Evolutionary conservation across 2,329 filamentous ascomycete genomes (phyloP), one percentile per base, ranked within the genome.

Genomic region (Ascocoryne sarcoides): DNA sequence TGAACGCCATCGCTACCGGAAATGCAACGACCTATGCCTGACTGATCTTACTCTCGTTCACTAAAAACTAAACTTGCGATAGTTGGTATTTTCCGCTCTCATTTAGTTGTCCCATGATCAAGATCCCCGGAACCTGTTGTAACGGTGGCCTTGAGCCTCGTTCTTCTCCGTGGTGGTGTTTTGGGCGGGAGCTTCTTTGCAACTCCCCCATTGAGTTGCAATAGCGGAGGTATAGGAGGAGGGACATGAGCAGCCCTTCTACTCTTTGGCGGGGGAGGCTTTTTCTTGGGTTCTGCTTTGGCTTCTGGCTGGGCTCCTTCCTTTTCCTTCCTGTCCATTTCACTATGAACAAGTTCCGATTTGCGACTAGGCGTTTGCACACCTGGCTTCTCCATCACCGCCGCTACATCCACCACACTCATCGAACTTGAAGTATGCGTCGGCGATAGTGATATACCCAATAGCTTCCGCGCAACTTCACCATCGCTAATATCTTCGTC

Each of bases 371-470:
- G 86, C 14, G 86, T 88, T 54, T 88, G 79, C 16, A 90, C 77
- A 1, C 84, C 86, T 0, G 86, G 86, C 60, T 84, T 88, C 62
- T 90, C 86, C 59, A 73, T 85, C 32, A 88, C 82, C 9, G 77
- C 76, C 5, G 87, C 86, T 31, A 94, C 77, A 52, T 92, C 83
- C 23, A 77, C 69, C 34, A 92, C 82, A 56, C 84, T 89, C 49
- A 86, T 67, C 54, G 72, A 79, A 58, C 86, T 93, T 35, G 75
- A 75, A n/a, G 73, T 74, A 37, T 84, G 76, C 2, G 65, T 64
- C 2, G 75, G 69, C 1, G 77, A 75, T 3, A 90, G 67, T 45
- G 78, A 83, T 61, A 89, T 87, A 8, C 83, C 84, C 3, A 88
- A 62, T 19, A 82, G 62, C 49, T 77, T 80, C 23, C 65, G 68